phyloP scores from a whole-genome alignment of 352 stramenopile genomes.

The Aphanomyces astaci region DNA sequence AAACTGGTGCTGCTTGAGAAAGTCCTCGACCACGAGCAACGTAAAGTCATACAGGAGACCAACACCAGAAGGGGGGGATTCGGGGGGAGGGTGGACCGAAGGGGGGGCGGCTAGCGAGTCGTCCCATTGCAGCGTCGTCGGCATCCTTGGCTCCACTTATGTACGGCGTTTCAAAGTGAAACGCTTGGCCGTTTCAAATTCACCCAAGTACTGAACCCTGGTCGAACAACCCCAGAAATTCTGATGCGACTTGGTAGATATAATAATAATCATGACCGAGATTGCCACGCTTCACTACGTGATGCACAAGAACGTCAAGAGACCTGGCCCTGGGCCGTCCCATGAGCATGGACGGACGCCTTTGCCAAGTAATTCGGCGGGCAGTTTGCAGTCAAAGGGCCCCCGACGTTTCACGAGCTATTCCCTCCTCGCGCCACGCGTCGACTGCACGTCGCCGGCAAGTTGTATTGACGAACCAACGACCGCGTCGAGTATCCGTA shows the following conservation, averaged over 20 bases:
- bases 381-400: not conserved
- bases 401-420: not conserved
- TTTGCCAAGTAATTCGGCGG: not conserved
- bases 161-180: not conserved
- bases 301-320: constrained; percentile 5
- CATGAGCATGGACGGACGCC: constrained; percentile 8
- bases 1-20: constrained; percentile 38
- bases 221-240: no score
- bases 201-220: no score
- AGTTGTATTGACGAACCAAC: constrained; percentile 1
- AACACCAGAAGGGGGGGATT: not conserved
- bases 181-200: not conserved
- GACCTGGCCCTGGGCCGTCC: not conserved
- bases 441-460: not conserved
- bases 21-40: constrained; percentile 54
- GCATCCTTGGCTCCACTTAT: not conserved
- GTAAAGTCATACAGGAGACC: constrained; percentile 38
- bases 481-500: not conserved
- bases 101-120: no score
- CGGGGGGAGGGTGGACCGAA: not conserved
- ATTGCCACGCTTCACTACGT: constrained; percentile 6
- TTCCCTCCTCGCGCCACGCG: not conserved
- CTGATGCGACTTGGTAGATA: no score
- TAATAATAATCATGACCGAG: no score
- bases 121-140: not conserved